Percentiles rank a stretch among this genome's conserved stretches.
These are phyloP conservation scores for Fusarium lyarnte DNA, from an alignment of 2,329 filamentous ascomycete species.

Conservation along the genomic window DNA sequence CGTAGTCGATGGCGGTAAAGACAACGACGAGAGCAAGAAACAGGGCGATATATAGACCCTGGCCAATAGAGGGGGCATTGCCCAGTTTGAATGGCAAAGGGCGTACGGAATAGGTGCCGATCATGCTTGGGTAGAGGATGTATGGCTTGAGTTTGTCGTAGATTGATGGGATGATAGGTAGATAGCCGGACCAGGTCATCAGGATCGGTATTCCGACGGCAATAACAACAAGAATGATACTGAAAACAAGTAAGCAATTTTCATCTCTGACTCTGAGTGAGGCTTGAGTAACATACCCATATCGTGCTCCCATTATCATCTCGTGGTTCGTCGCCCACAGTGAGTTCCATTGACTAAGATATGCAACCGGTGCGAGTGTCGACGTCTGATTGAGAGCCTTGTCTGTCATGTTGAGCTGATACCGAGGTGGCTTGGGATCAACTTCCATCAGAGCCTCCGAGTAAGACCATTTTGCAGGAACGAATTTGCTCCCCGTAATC, in stretches of 20 bases:
- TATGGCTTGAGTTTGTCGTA: constrained; percentile 17
- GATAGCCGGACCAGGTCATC: not conserved
- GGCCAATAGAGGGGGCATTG: constrained; percentile 2
- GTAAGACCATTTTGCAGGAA: constrained; percentile 11
- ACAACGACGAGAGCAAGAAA: not conserved
- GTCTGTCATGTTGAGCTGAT: not conserved
- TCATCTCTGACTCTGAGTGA: not conserved
- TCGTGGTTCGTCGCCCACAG: not conserved
- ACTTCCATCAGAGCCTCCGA: not conserved
- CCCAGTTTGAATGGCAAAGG: constrained; percentile 7
- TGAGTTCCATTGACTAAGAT: constrained; percentile 6
- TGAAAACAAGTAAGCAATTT: not conserved
- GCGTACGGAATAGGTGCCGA: constrained; percentile 10
- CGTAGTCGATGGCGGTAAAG: not conserved
- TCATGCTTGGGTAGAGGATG: constrained; percentile 12
- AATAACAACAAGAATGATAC: not conserved
- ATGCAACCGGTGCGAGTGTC: not conserved
- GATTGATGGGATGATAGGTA: not conserved
- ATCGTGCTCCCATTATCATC: constrained; percentile 6
- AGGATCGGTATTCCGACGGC: constrained; percentile 4
- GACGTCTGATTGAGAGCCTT: constrained; percentile 1
- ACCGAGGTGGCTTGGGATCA: not conserved
- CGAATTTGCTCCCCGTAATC: not conserved
- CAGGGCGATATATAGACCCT: not conserved
- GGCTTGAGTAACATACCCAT: not conserved